Evolutionary conservation across 2,329 filamentous ascomycete genomes (phyloP).

Genomic region (Phaeosphaeriaceae sp.): DNA sequence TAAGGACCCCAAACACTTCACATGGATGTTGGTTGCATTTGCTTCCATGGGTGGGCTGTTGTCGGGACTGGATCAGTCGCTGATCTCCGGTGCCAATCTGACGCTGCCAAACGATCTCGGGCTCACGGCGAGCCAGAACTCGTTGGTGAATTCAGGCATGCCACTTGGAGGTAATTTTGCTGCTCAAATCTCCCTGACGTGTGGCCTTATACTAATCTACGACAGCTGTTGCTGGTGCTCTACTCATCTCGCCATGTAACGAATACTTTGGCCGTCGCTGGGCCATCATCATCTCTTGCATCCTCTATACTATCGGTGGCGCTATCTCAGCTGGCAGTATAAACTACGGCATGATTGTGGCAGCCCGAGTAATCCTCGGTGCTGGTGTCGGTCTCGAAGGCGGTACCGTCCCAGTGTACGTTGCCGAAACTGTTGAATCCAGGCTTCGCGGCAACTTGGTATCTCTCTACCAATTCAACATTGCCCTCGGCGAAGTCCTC

Average conservation of each 20-base stretch:
- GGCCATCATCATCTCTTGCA: constrained; percentile 72
- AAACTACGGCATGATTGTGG: constrained; percentile 74
- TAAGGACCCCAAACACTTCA: constrained; percentile 69
- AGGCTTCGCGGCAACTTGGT: constrained; percentile 74
- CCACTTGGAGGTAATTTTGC: constrained; percentile 61
- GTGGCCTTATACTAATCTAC: constrained; percentile 6
- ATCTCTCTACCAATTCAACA: constrained; percentile 77
- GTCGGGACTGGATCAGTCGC: constrained; percentile 73
- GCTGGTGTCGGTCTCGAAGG: constrained; percentile 75
- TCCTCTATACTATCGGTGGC: constrained; percentile 73
- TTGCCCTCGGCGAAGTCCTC: constrained; percentile 75
- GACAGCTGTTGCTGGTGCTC: constrained; percentile 69
- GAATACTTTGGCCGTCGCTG: constrained; percentile 70
- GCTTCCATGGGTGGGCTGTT: constrained; percentile 78
- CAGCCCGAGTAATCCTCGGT: constrained; percentile 71
- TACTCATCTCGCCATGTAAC: constrained; percentile 70
- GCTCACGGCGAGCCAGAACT: constrained; percentile 63
- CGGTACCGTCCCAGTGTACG: constrained; percentile 76
- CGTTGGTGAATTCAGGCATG: constrained; percentile 73
- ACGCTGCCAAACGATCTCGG: constrained; percentile 66
- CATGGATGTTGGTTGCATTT: constrained; percentile 71
- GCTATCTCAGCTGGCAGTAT: constrained; percentile 71
- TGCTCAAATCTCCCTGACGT: no score
- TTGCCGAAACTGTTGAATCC: constrained; percentile 73
- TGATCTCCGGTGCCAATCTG: constrained; percentile 74